Conservation (phyloP, 306 rosid genomes). For the Quercus alba region DNA sequence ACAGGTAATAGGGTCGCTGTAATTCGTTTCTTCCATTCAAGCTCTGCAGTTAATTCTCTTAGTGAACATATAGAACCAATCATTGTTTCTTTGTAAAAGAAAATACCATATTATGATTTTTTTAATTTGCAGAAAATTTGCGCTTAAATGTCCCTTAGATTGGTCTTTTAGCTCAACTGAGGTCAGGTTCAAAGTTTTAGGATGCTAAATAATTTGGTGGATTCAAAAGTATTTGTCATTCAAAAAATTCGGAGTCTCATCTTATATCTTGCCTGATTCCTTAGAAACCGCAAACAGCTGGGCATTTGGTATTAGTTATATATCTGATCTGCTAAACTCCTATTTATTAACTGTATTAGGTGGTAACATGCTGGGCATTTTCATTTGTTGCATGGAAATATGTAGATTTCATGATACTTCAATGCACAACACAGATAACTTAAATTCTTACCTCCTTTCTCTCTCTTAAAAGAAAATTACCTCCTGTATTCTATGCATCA, state of each 20-base stretch:
- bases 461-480: too few species aligned
- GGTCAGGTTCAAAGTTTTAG: background rate
- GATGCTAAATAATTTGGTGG: background rate
- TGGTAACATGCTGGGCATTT: too few species aligned
- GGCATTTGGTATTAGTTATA: background rate
- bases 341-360: too few species aligned
- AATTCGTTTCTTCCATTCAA: background rate
- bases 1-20: slow-evolving; percentile 29
- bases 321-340: background rate
- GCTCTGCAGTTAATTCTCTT: background rate
- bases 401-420: background rate
- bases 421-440: background rate
- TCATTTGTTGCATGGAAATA: background rate
- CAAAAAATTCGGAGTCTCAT: too few species aligned
- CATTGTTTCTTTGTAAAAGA: too few species aligned
- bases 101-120: background rate
- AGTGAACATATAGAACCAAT: background rate
- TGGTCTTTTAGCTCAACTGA: background rate
- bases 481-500: background rate
- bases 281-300: background rate
- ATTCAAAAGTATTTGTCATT: background rate
- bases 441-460: background rate
- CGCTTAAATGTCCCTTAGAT: background rate
- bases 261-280: background rate
- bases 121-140: background rate